Evolutionary conservation across 441 rosid genomes (phyloP), one percentile per base, ranked within the genome.

Genomic region (Adansonia madagascariensis): DNA sequence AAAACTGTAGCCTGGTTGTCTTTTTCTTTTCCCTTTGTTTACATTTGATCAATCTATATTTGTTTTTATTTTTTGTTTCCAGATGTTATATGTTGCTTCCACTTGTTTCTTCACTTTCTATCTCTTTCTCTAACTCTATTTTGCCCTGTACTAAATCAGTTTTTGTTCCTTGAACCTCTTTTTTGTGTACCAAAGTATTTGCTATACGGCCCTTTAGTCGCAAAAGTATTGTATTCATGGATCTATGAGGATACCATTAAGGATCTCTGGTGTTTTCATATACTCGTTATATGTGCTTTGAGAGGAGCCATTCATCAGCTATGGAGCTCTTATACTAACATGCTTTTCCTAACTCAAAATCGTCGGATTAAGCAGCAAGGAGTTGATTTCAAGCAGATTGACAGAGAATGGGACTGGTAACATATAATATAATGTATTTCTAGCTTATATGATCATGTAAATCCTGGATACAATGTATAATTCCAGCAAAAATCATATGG

Each of bases 351-450:
- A 17, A 87, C 72, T 49, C 77, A 82, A 1, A 87, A 82, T 77
- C 90, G 89, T 11, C 83, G 79, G 84, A 91, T 95, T 75, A 85
- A 81, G 50, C 85, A 78, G 41, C 89, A 84, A 65, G 98, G 99
- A 39, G 82, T 90, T 75, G 92, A 90, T 85, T 95, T 91, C 87
- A 87, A 92, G 63, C 99, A 93, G 81, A 91, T 93, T 53, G 99
- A 95, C 81, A 82, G 52, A 22, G 99, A 95, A 79, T 93, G 98
- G 96, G 85, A 92, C 84, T 95, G 99, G 99, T 93, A 88, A 27
- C 31, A 27, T 27, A 27, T 27, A 27, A 31, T 0, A 62, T 11
- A 12, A 12, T 27, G 31, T 27, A 62, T 27, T 12, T 27, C 12
- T 61, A 0, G 24, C 43, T 24, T 27, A 60, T 5, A 6, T 31